Percentiles rank a stretch among this genome's conserved stretches.
Conservation (phyloP, 176 grass and related monocot genomes). For the Paspalum vaginatum region DNA sequence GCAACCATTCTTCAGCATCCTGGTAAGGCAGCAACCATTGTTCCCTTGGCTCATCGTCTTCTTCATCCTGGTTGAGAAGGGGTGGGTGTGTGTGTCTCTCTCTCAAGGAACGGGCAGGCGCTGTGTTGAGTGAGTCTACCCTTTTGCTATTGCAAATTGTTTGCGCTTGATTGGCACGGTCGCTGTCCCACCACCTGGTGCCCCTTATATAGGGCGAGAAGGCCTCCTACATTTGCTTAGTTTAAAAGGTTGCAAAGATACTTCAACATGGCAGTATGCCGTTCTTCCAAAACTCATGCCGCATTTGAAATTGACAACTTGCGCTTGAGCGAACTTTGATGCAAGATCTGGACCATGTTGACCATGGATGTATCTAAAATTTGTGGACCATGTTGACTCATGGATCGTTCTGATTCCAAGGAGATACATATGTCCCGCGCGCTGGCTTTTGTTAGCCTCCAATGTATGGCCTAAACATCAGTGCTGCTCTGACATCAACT, state of each 20-base stretch:
- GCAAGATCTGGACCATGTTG: slow-evolving; percentile 41
- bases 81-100: not conserved
- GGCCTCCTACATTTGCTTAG: not conserved
- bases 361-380: slow-evolving; percentile 13
- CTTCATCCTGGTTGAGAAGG: slow-evolving; percentile 25
- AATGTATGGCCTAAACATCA: not conserved
- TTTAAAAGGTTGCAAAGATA: slow-evolving; percentile 8
- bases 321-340: slow-evolving; percentile 3
- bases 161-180: not conserved
- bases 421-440: slow-evolving; percentile 35
- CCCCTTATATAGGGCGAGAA: slow-evolving; percentile 36
- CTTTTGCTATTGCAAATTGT: not conserved
- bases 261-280: not conserved
- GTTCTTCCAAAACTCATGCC: slow-evolving; percentile 25
- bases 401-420: slow-evolving; percentile 30
- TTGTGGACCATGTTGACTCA: slow-evolving; percentile 25
- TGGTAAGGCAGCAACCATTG: slow-evolving; percentile 25
- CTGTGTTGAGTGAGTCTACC: not conserved
- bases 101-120: not conserved
- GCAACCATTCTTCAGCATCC: slow-evolving; percentile 28
- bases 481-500: slow-evolving; percentile 9
- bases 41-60: slow-evolving; percentile 21
- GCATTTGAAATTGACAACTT: slow-evolving; percentile 5
- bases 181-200: not conserved
- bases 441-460: not conserved